Conservation (phyloP, 179 eudicot species). For the Corrigiola litoralis region DNA sequence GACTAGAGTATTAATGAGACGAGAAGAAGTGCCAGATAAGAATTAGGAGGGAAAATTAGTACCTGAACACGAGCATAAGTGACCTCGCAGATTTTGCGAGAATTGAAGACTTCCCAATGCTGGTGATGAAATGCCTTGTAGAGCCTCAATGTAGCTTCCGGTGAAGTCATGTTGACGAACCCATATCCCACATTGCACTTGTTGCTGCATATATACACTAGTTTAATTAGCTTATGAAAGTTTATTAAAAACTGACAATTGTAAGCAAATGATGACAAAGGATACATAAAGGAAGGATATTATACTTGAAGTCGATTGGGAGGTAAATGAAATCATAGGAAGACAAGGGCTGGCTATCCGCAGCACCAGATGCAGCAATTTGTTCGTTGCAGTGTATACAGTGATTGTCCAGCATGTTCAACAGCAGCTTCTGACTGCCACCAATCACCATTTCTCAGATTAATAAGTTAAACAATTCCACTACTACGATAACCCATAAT, state of each 20-base stretch:
- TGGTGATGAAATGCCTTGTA: conserved; percentile 87
- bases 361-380: conserved; percentile 28
- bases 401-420: conserved; percentile 98
- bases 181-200: conserved; percentile 99
- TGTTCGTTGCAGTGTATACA: conserved; percentile 93
- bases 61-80: conserved; percentile 97
- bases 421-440: conserved; percentile 82
- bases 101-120: conserved; percentile 96
- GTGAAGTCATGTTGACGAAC: conserved; percentile 96
- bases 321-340: conserved; percentile 92
- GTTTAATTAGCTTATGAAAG: too few species aligned
- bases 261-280: neutral
- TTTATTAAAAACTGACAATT: neutral
- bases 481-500: too few species aligned
- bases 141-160: conserved; percentile 74
- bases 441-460: conserved; percentile 7
- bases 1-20: too few species aligned
- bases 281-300: neutral
- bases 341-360: conserved; percentile 55
- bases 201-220: too few species aligned
- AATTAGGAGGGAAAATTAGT: neutral
- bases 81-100: conserved; percentile 88
- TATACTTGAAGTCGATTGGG: conserved; percentile 90
- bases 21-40: too few species aligned
- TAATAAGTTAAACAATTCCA: neutral